A percentile compares a stretch with the other conserved stretches of the same genome.
Evolutionary conservation across 768 basidiomycete species (phyloP).

Genomic region (Holtermanniella nyarrowii): DNA sequence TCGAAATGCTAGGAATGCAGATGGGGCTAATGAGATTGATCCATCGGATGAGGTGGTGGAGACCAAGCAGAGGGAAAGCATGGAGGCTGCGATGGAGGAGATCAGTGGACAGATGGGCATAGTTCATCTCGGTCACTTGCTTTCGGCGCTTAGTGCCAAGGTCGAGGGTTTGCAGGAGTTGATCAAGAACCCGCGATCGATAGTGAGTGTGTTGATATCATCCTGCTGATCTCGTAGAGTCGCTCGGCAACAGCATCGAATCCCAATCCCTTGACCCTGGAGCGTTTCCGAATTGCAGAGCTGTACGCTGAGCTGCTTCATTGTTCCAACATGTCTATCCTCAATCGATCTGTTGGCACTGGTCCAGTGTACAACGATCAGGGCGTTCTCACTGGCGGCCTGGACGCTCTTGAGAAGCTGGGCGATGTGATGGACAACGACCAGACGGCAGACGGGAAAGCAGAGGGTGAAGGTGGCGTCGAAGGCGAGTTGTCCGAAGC

Average conservation of each 20-base stretch:
- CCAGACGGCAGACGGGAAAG: conserved; percentile 58
- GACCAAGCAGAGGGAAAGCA: conserved; percentile 21
- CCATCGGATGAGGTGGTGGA: conserved; percentile 10
- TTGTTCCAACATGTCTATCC: conserved; percentile 93
- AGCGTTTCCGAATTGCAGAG: conserved; percentile 92
- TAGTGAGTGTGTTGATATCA: conserved; percentile 44
- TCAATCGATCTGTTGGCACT: conserved; percentile 67
- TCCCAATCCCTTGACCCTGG: conserved; percentile 75
- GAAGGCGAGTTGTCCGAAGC: conserved; percentile 58
- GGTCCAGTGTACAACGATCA: conserved; percentile 66
- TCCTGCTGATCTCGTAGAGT: conserved; percentile 5
- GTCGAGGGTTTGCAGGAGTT: conserved; percentile 61
- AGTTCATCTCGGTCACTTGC: conserved; percentile 74
- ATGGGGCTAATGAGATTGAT: conserved; percentile 49
- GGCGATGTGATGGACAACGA: conserved; percentile 65
- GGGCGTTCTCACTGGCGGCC: conserved; percentile 78
- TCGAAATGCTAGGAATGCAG: conserved; percentile 65
- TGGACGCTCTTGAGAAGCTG: conserved; percentile 71
- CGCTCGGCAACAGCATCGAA: conserved; percentile 43
- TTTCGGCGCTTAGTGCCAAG: conserved; percentile 61
- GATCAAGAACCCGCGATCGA: conserved; percentile 61
- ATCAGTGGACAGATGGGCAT: conserved; percentile 44
- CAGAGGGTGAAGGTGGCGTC: conserved; percentile 58
- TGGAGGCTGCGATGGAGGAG: conserved; percentile 32
- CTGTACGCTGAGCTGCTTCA: conserved; percentile 93